A percentile compares a stretch with the other conserved stretches of the same genome.
phyloP scores from a whole-genome alignment of 805 yeast genomes.

The Candida odintsovae region DNA sequence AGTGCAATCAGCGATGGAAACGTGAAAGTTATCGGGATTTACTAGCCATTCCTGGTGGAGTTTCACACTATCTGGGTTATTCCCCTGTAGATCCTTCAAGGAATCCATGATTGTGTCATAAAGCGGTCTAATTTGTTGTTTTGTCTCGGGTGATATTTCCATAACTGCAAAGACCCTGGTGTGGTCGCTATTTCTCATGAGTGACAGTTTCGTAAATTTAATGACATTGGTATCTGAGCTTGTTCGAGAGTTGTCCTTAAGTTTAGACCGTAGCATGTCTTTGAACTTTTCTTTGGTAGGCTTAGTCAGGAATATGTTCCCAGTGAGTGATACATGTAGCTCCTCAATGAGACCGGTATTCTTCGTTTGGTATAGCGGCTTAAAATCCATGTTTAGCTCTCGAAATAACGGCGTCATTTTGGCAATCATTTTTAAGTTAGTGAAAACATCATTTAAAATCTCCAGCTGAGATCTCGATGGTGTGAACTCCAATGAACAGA shows the following conservation, averaged over 20 bases:
- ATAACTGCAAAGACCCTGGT: slow-evolving; percentile 5
- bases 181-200: slow-evolving; percentile 1
- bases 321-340: slow-evolving; percentile 15
- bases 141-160: neutral
- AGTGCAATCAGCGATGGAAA: slow-evolving; percentile 4
- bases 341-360: slow-evolving; percentile 3
- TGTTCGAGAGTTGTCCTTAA: neutral
- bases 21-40: slow-evolving; percentile 4
- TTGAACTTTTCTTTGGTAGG: neutral
- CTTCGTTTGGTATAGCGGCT: slow-evolving; percentile 3
- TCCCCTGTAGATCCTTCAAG: neutral
- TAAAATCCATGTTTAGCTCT: neutral
- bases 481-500: slow-evolving; percentile 8
- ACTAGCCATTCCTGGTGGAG: neutral
- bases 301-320: neutral
- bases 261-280: neutral
- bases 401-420: slow-evolving; percentile 6
- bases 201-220: slow-evolving; percentile 2
- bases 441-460: neutral
- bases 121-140: neutral
- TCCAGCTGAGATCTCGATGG: neutral
- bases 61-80: neutral
- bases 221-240: neutral
- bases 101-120: neutral
- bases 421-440: slow-evolving; percentile 1